Evolutionary conservation across 2,329 filamentous ascomycete genomes (phyloP), one percentile per base, ranked within the genome.

Genomic region (Colletotrichum melonis): DNA sequence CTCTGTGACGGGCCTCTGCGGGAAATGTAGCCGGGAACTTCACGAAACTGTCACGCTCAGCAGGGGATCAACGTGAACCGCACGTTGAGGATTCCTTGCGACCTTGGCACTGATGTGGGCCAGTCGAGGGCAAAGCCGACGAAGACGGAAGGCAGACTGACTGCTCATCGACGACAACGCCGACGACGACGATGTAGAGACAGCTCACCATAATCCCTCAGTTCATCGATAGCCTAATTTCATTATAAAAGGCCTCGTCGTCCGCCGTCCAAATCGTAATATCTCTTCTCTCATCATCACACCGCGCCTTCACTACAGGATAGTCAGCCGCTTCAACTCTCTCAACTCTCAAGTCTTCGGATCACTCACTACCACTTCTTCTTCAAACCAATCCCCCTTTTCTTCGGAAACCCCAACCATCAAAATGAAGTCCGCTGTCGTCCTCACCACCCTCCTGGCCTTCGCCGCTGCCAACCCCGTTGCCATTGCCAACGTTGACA

Each of bases 391-490:
- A 28, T n/a, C 12, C 32, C 46, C 16, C 28, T 12, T 30, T 65
- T 42, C n/a, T 19, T 16, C 24, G 22, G 16, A 46, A 46, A 42
- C 26, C 14, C 12, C 46, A 38, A 62, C 35, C 58, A 52, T 74
- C 68, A 75, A 59, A 26, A 75, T 75, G 74, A 75, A 75, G 72
- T 63, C 54, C 26, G 26, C 42, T n/a, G n/a, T 68, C 32, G 35
- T 74, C 32, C 24, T 76, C n/a, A 62, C 26, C 46, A n/a, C 55
- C 16, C 28, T 76, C 56, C 42, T 69, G 42, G 46, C 49, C 52
- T 24, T 35, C 22, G 59, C 62, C 46, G 30, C 63, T 14, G 71
- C 67, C 67, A 73, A 64, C 62, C 71, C 71, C 12, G 28, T 73
- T 11, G 71, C 60, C 46, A 38, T 73, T 8, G 30, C 49, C 59